Evolutionary conservation across 805 yeast genomes (phyloP), one percentile per base, ranked within the genome.

Genomic region (Teunomyces stri): DNA sequence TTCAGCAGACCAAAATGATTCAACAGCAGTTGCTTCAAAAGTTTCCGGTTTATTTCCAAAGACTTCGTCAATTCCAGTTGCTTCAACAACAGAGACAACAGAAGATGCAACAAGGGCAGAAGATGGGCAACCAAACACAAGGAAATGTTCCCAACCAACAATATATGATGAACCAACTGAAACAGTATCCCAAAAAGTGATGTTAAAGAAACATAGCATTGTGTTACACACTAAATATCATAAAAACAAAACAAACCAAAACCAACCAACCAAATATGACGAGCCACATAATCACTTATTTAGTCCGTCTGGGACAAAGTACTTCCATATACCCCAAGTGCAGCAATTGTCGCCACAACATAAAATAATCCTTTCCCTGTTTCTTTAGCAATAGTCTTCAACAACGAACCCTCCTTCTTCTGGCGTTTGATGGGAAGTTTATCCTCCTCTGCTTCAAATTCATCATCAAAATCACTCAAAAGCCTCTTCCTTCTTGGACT

Each of bases 271-370:
- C 22, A 21, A 5, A 20, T 27, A 40, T 7, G 27, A 31, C 18
- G 16, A 13, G 20, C 20, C 31, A 42, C 5, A 5, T 10, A 20
- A 7, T 7, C 43, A 16, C 13, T 28, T 20, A 27, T 10, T 41
- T 30, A 30, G 7, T 41, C 28, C 13, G 35, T 18, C 25, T 31
- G 21, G 29, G 44, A 18, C n/a, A 39, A 49, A 21, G 53, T 53
- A 35, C 66, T 56, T n/a, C 74, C 74, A 54, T 68, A 70, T 5
- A 60, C 51, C n/a, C 70, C 73, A 43, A 70, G 56, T 1, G 69
- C 72, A 9, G 61, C 45, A 20, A 70, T 53, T 6, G 75, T 68
- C 2, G 63, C 68, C 9, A 57, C 33, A 4, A 56, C 66, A 48
- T 70, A 70, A 9, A 64, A 30, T 6, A 60, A 42, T 11, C 71